Evolutionary conservation across 148 eudicot genomes (phyloP).

Genomic region (Nyssa sinensis): DNA sequence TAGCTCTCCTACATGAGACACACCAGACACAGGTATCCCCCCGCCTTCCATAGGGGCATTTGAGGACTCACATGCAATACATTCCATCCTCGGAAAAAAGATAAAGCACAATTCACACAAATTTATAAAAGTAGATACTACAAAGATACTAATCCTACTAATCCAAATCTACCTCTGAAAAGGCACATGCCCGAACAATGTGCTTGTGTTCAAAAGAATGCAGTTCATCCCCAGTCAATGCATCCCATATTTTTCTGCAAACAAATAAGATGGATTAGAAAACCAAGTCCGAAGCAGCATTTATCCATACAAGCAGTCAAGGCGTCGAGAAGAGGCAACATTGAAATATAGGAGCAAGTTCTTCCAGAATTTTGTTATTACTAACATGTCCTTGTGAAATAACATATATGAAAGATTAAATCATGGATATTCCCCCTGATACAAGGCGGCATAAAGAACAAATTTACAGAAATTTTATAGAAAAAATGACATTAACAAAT

Average conservation of each 20-base stretch:
- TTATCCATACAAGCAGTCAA: neutral
- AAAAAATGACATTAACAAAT: neutral
- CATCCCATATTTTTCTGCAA: slow-evolving; percentile 96
- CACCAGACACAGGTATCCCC: neutral
- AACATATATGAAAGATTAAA: neutral
- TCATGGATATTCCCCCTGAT: neutral
- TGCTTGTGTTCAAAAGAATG: slow-evolving; percentile 98
- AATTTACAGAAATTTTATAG: neutral
- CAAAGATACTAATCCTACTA: neutral
- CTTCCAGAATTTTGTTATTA: neutral
- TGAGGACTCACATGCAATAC: neutral
- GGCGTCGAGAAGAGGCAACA: neutral
- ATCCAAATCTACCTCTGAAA: slow-evolving; percentile 91
- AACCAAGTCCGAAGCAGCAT: neutral
- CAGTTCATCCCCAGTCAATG: slow-evolving; percentile 81
- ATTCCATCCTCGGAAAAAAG: neutral
- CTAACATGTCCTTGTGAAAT: neutral
- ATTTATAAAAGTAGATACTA: neutral
- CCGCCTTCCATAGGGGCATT: neutral
- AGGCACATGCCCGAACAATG: slow-evolving; percentile 90
- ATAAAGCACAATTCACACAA: neutral
- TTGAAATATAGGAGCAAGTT: neutral
- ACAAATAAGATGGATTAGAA: neutral
- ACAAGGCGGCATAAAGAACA: neutral
- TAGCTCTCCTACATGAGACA: neutral